A percentile compares a stretch with the other conserved stretches of the same genome.
Evolutionary conservation across 2,329 filamentous ascomycete species (phyloP).

Genomic region (Lachnellula suecica): DNA sequence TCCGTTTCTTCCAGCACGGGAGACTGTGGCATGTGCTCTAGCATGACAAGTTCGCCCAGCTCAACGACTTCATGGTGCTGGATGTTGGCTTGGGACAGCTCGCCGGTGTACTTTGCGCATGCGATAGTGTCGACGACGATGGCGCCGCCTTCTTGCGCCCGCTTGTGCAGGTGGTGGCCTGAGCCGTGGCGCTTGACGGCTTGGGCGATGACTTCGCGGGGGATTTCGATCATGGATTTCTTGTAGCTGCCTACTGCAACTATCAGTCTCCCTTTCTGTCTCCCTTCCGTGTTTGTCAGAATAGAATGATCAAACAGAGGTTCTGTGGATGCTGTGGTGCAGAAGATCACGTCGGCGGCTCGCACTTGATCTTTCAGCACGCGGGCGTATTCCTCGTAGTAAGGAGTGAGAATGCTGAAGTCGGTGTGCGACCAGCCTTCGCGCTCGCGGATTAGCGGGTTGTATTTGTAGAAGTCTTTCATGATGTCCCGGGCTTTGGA

Average conservation of each 20-base stretch:
- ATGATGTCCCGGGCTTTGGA: constrained; percentile 54
- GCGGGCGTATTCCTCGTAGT: constrained; percentile 66
- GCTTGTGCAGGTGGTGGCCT: constrained; percentile 64
- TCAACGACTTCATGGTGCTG: constrained; percentile 78
- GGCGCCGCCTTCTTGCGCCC: constrained; percentile 61
- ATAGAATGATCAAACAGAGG: constrained; percentile 74
- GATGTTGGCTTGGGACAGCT: constrained; percentile 78
- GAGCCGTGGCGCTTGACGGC: constrained; percentile 53
- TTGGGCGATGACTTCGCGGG: constrained; percentile 71
- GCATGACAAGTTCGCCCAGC: constrained; percentile 75
- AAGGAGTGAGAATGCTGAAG: constrained; percentile 67
- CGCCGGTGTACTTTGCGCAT: constrained; percentile 79
- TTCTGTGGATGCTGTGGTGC: constrained; percentile 74
- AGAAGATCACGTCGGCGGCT: constrained; percentile 79
- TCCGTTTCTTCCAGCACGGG: not conserved
- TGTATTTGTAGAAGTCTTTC: constrained; percentile 45
- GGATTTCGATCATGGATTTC: constrained; percentile 78
- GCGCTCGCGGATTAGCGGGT: constrained; percentile 43
- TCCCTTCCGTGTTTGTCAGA: constrained; percentile 69
- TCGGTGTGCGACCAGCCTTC: constrained; percentile 66
- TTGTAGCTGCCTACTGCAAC: constrained; percentile 70
- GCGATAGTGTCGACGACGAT: constrained; percentile 76
- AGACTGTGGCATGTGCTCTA: constrained; percentile 36
- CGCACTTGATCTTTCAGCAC: constrained; percentile 70
- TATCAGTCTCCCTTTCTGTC: constrained; percentile 70